These are phyloP conservation scores for Trebouxia gelatinosa DNA, from an alignment of 163 green algal genomes.

Conservation along the genomic window DNA sequence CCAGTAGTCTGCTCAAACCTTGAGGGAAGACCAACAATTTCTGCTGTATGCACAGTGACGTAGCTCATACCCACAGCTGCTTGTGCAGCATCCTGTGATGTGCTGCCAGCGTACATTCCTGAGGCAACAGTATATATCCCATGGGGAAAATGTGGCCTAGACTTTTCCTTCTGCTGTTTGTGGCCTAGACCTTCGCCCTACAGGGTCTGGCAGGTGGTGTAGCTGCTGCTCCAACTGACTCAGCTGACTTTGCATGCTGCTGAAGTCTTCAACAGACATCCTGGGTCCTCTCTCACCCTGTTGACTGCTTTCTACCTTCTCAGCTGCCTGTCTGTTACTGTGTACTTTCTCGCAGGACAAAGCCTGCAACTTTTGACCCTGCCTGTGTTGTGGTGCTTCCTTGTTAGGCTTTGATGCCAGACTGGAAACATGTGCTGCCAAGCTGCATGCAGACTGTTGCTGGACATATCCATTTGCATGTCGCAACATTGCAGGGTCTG, in stretches of 20 bases:
- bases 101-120: too few relatives aligned
- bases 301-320: too few relatives aligned
- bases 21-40: too few relatives aligned
- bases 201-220: not conserved
- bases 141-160: too few relatives aligned
- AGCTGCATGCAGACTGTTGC: not conserved
- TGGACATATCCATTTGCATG: not conserved
- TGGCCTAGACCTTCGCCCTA: not conserved
- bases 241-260: constrained; percentile 6
- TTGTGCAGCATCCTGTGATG: too few relatives aligned
- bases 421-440: not conserved
- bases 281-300: too few relatives aligned
- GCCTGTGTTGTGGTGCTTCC: not conserved
- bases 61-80: too few relatives aligned
- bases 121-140: too few relatives aligned
- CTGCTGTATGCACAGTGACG: too few relatives aligned
- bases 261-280: constrained; percentile 7
- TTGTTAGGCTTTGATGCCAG: not conserved
- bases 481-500: too few relatives aligned
- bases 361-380: not conserved
- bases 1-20: too few relatives aligned
- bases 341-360: not conserved
- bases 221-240: constrained; percentile 17
- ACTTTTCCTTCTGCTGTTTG: not conserved
- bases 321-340: too few relatives aligned